These are phyloP conservation scores for Umbelopsis sp. DNA, from an alignment of 371 early-diverging fungal genomes.

Conservation along the genomic window DNA sequence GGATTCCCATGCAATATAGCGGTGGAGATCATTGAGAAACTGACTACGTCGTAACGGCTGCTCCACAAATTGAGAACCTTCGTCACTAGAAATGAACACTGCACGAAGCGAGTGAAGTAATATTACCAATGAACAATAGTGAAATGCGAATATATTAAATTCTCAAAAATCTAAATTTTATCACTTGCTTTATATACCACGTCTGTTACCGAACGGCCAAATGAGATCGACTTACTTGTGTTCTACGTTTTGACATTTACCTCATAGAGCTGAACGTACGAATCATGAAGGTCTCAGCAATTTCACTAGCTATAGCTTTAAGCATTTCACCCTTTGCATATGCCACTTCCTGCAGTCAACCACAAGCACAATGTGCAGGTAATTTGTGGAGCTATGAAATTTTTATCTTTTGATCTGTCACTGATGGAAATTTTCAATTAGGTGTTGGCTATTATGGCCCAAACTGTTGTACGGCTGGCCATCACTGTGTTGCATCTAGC, in stretches of 20 bases:
- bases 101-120: neutral
- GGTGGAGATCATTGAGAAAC: neutral
- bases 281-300: neutral
- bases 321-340: neutral
- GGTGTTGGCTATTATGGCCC: neutral
- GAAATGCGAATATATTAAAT: slow-evolving; percentile 4
- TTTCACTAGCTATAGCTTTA: neutral
- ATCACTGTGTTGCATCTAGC: neutral
- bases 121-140: neutral
- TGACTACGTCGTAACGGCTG: neutral
- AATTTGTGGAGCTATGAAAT: neutral
- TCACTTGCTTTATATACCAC: neutral
- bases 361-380: slow-evolving; percentile 1
- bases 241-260: neutral
- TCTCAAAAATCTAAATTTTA: neutral
- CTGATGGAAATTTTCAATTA: neutral
- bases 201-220: neutral
- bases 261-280: neutral
- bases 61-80: neutral
- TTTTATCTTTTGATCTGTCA: too few species aligned
- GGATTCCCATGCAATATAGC: neutral
- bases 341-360: neutral
- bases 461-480: neutral
- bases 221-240: neutral
- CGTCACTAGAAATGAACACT: neutral